Evolutionary conservation across 2,329 filamentous ascomycete species (phyloP).

Genomic region (Ophiostoma sp.): DNA sequence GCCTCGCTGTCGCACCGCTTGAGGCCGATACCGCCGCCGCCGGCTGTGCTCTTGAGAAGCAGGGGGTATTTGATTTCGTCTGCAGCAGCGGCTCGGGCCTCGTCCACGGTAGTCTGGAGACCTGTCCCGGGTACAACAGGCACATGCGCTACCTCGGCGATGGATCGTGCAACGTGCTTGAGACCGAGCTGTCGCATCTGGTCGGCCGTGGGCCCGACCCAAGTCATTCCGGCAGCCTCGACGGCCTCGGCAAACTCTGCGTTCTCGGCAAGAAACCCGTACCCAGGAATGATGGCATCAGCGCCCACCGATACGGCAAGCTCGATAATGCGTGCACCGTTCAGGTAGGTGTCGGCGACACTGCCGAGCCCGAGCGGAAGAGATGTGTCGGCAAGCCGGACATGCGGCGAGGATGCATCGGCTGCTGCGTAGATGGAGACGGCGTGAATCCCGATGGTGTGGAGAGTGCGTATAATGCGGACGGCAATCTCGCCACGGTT

Average conservation of each 20-base stretch:
- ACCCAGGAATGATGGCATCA: conserved; percentile 23
- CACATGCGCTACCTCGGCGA: conserved; percentile 39
- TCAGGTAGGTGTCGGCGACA: conserved; percentile 19
- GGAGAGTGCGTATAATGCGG: conserved; percentile 26
- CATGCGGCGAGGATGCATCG: conserved; percentile 28
- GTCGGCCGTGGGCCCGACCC: conserved; percentile 18
- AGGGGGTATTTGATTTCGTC: conserved; percentile 40
- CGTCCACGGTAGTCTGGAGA: conserved; percentile 31
- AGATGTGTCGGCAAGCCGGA: conserved; percentile 27
- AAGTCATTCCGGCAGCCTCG: conserved; percentile 29
- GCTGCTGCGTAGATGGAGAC: conserved; percentile 27
- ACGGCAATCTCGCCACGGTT: conserved; percentile 33
- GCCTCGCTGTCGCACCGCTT: conserved; percentile 37
- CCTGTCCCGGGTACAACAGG: conserved; percentile 38
- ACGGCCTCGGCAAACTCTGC: conserved; percentile 18
- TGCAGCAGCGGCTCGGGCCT: conserved; percentile 48
- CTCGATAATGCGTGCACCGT: conserved; percentile 26
- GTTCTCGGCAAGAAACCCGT: conserved; percentile 23
- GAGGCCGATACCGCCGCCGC: conserved; percentile 60
- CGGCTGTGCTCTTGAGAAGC: conserved; percentile 55
- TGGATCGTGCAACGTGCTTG: conserved; percentile 20
- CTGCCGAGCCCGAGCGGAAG: conserved; percentile 25
- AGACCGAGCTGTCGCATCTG: conserved; percentile 18
- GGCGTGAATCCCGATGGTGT: conserved; percentile 20
- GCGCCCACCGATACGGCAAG: conserved; percentile 19